Evolutionary conservation across 2,329 filamentous ascomycete species (phyloP), one percentile per base, ranked within the genome.

Genomic region (Apiospora marii): DNA sequence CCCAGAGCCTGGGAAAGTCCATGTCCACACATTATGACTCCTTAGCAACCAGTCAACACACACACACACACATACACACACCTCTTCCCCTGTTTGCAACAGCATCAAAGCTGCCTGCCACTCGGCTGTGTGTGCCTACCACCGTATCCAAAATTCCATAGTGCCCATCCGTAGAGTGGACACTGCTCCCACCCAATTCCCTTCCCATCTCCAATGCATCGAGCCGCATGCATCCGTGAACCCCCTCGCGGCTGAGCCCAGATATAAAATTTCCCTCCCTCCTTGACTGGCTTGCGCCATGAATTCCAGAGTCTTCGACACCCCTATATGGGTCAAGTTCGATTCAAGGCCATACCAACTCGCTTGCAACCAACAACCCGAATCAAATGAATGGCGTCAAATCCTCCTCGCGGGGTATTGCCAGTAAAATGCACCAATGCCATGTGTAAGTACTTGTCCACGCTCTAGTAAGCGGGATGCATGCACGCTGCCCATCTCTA

Each of bases 401-500:
- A 48, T 68, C 67, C 67, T 68, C 67, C 67, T 46, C 41, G 30
- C 22, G 44, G 67, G 67, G 67, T 68, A 68, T 68, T 68, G 67
- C 67, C 67, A 68, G 41, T 46, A 68, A 34, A 68, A 68, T 68
- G 41, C 41, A 48, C 67, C 67, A 68, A 68, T 44, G 41, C 67
- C 67, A 34, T 46, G 12, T 48, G 67, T 68, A 49, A n/a, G 46
- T 49, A 70, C 46, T 48, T 53, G 16, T 70, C 48, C 68, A 51
- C 27, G 48, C 46, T 37, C 48, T 70, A 70, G 24, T 41, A 41
- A 51, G 43, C 68, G 68, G 46, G 41, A 43, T 37, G 34, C 19
- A 53, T 44, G 44, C 44, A 68, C 24, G 27, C 44, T 37, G 58
- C 58, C 58, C 58, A 41, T 41, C 14, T 64, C 58, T 64, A 64